These are phyloP conservation scores for Leccinum griseonigrum DNA, from an alignment of 1,284 basidiomycete genomes.

Conservation along the genomic window DNA sequence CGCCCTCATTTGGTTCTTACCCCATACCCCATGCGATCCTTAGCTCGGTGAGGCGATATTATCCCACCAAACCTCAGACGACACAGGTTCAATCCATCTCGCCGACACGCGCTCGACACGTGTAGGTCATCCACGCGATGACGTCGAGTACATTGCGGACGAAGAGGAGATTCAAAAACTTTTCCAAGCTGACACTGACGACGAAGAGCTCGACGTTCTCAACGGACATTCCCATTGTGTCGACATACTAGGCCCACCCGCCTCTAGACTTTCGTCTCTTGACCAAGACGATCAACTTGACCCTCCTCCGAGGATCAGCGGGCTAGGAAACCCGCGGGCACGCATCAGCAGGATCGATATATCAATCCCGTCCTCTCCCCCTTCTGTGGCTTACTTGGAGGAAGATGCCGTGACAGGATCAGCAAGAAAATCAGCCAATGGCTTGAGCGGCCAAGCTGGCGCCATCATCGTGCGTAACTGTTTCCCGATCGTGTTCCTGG, in stretches of 20 bases:
- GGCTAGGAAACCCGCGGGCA: conserved; percentile 18
- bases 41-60: conserved; percentile 75
- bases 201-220: conserved; percentile 9
- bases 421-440: conserved; percentile 16
- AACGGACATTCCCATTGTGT: background rate
- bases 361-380: conserved; percentile 5
- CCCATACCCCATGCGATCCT: conserved; percentile 24
- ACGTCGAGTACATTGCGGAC: conserved; percentile 26
- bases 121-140: conserved; percentile 18
- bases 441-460: conserved; percentile 80
- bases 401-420: conserved; percentile 9
- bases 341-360: conserved; percentile 24
- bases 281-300: conserved; percentile 11
- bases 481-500: conserved; percentile 4
- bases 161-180: conserved; percentile 22
- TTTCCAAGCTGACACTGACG: conserved; percentile 19
- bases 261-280: conserved; percentile 4
- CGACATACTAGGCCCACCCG: background rate
- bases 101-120: conserved; percentile 37
- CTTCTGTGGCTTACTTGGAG: conserved; percentile 2
- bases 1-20: conserved; percentile 16
- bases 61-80: conserved; percentile 45
- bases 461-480: conserved; percentile 70
- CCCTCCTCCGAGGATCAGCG: conserved; percentile 7
- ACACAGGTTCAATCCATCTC: conserved; percentile 45